Evolutionary conservation across 176 grass and related monocot genomes (phyloP), one percentile per base, ranked within the genome.

Genomic region (Typha latifolia): DNA sequence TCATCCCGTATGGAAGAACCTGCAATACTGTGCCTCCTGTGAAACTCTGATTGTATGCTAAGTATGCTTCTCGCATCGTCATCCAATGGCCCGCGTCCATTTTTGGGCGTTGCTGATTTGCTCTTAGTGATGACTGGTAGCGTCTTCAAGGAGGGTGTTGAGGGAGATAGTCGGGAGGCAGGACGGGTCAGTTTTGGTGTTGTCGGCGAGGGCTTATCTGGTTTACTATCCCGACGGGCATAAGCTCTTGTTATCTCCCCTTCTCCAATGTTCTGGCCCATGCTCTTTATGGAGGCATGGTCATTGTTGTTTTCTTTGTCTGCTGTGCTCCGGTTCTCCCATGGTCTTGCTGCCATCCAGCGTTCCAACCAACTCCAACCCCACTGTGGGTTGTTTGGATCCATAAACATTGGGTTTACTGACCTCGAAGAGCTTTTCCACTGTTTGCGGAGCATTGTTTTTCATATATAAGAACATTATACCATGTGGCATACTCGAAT

Each of bases 361-460:
- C 93, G 88, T 67, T 96, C 93, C 62, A 96, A 59, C 93, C 93
- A 96, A 85, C 93, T 96, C 93, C 93, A 96, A 59, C 93, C 93
- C 93, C 93, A 96, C 48, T 91, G 88, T 7, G 84, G 78, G 72
- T 91, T 96, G 78, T 85, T 89, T 11, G 85, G 85, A 53, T 96
- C 93, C 73, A 91, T 90, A 59, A 96, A 96, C 88, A 96, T 91
- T 20, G 88, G 80, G 59, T 91, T 96, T 29, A 26, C 83, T 14
- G 85, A 79, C 77, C 83, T 96, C 10, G 88, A 91, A 72, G 81
- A 82, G 64, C 65, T 91, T 82, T 96, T 96, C 93, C 88, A 91
- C 93, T 96, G 77, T 59, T n/a, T 69, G 26, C 37, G 69, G 14
- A 59, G n/a, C 49, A 85, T 52, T 14, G 14, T 65, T 73, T 80